Base-by-base conservation (phyloP, 768 basidiomycete species). In the Neoboletus magnificus region DNA sequence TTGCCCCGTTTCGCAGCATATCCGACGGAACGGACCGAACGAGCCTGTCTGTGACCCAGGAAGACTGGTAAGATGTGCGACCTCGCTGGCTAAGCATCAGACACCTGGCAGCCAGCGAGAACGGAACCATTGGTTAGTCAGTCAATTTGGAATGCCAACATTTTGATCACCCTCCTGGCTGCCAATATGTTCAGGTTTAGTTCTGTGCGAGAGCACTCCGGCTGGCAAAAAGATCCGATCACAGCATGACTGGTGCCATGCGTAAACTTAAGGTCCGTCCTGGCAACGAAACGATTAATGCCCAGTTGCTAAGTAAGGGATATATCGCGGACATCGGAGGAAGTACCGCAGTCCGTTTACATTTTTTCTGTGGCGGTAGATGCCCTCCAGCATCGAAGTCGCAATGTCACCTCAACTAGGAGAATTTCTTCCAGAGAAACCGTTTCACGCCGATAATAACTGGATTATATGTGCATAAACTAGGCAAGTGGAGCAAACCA, bases 401-500 rank as follows among this genome's bases (percentile, higher is more conserved):
- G 23, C 32, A 11, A 37, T 32, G 18, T 36, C 56, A 47, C 36
- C 25, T 27, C 45, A 25, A 27, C 22, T 25, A 7, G 35, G 41
- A 5, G n/a, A 33, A 16, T 3, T 18, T 40, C 45, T 13, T 11
- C 43, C 8, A 25, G 53, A 54, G 37, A 55, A 54, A 16, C 29
- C 20, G 15, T 30, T 32, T 46, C 36, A 23, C 2, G 32, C 44
- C n/a, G 39, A 44, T 32, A 25, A 37, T 23, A 30, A 20, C 22
- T 5, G 39, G n/a, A 43, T 48, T 8, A 27, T 45, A 29, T 39
- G 16, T 52, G 46, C 43, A 54, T 48, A 40, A 48, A 50, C 37
- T 44, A 39, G 54, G 57, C 43, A 50, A 12, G 55, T 57, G 57
- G 52, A 49, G 58, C 50, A 8, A 43, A 32, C 5, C 27, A 27